Evolutionary conservation across 106 monocot species (phyloP), one percentile per base, ranked within the genome.

Genomic region (Triglochin maritima): DNA sequence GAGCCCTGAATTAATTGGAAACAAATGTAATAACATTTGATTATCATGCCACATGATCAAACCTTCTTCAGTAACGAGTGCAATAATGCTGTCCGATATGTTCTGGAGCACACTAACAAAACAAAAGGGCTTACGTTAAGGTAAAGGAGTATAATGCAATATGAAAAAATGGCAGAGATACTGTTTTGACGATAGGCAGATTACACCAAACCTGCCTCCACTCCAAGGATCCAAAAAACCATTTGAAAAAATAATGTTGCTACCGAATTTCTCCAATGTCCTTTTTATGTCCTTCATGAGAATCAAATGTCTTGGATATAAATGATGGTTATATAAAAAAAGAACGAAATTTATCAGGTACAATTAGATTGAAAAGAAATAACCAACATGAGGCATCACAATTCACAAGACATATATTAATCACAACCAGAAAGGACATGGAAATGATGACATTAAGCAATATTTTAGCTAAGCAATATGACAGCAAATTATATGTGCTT

Each of bases 171-270:
- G 29, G 29, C 29, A 29, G 29, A 29, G 29, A 29, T 0, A 29
- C 1, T 29, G 29, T 29, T 29, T 29, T 29, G 29, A 29, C 29
- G 29, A 29, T 29, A 29, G 29, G 29, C 29, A 29, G 29, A 29
- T 29, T 29, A 60, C 50, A 60, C 2, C 59, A 44, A 13, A 94
- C 94, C 94, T 71, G 46, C 94, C 94, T 65, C 94, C 86, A 62
- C 89, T 94, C 94, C 94, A 94, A 66, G 94, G 94, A 85, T 94
- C 94, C 59, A 94, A 68, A 52, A 89, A 79, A n/a, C 94, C 94
- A 65, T 94, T 94, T 53, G 89, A 94, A 67, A 94, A 94, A 61
- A 94, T 89, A 44, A 94, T 86, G 72, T 94, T 94, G 59, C 94
- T 94, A 56, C 94, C 89, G 77, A 89, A 94, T 73, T 86, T 82